Base-by-base conservation (phyloP, 2,329 filamentous ascomycete genomes). In the Fusarium sp. region DNA sequence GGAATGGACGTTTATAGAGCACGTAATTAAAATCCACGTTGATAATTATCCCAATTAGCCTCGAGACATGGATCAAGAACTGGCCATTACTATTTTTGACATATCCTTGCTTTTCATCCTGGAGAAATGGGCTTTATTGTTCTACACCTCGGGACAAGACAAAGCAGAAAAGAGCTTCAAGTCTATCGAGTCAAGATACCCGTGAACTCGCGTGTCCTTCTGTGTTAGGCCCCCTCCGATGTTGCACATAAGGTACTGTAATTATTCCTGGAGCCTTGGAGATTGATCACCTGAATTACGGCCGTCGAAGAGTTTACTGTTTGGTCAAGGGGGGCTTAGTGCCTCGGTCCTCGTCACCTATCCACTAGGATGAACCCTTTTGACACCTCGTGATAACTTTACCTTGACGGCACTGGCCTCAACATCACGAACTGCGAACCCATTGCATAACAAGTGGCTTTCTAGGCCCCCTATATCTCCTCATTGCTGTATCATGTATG, bases 71-170 rank as follows among this genome's bases (percentile, higher is more conserved):
- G 63, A 39, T 66, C 47, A 65, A 60, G 44, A 53, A 55, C 42
- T 45, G 56, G 15, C 22, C 48, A 59, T 54, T 58, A 51, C 70
- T 71, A 65, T 70, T 66, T 59, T 60, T 62, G 59, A 70, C 50
- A 39, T 54, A 28, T 35, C n/a, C 47, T 22, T 54, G 66, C 48
- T 50, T 56, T 45, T 54, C 22, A 20, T 56, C 13, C n/a, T 36
- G 36, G 38, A 42, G 63, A 54, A n/a, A 47, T 17, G 6, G 26
- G 6, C 13, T 39, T 24, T 48, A 38, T 50, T 44, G 39, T 63
- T 65, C 50, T 24, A 22, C 22, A 24, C 28, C 59, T 45, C n/a
- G 59, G 36, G 24, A 44, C 24, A 39, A 24, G 42, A 39, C 36
- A 28, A 32, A n/a, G 32, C 12, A 28, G 28, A 30, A 53, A 51